Evolutionary conservation across 2,329 filamentous ascomycete species (phyloP), one percentile per base, ranked within the genome.

Genomic region (Ilyonectria destructans): DNA sequence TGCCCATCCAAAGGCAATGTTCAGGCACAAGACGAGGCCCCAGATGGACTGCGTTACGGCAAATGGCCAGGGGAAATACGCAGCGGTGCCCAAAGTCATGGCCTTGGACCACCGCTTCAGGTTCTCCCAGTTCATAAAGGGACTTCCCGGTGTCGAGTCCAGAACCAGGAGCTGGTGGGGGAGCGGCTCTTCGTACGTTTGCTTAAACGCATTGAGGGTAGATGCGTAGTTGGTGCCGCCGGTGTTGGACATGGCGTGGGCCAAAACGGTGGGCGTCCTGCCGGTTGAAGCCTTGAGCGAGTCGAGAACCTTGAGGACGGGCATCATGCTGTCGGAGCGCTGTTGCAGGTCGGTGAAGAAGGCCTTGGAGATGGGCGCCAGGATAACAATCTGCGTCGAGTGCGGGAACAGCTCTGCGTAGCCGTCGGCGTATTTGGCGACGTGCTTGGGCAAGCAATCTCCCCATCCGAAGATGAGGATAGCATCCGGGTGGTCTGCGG

Each of bases 241-340:
- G 0, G 87, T 89, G 75, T 89, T 90, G 68, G 87, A 90, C 83
- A 90, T 88, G 70, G 81, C 79, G 62, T 90, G 88, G 1, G 87
- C 75, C 19, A 89, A 77, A 13, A 90, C 78, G 6, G 71, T 68
- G 2, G 82, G 78, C 67, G 8, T 71, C 72, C 55, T 69, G 13
- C 67, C 68, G 12, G 65, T 68, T 4, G 65, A 55, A 58, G 63
- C 51, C 40, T 51, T 58, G 3, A 74, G 49, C 2, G 66, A 56
- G 8, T 72, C 69, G 7, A 75, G 56, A 49, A 55, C 79, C 54
- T 85, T 78, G 37, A 87, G 69, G 40, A 87, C 78, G 12, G 83
- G 85, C 43, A 81, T 72, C 82, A 90, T 85, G 67, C 80, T 79
- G 6, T 79, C 71, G 6, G 84, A 80, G 49, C 87, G 84, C 35